Conservation (phyloP, 1,284 basidiomycete genomes). For the Sparassis latifolia region DNA sequence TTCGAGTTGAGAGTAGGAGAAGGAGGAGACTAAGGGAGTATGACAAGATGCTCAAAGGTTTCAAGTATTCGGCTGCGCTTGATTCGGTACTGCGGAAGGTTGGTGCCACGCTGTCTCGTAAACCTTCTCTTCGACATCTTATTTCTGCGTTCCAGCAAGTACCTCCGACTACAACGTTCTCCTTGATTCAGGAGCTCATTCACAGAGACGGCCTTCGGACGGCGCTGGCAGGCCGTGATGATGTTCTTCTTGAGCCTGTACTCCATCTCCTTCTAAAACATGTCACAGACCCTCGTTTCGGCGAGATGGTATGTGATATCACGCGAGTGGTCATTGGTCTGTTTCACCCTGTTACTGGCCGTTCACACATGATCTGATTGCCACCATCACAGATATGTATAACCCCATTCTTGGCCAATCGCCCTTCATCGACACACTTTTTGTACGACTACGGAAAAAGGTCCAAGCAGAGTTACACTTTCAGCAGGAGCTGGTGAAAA, state of each 20-base stretch:
- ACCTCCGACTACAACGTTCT: constrained; percentile 81
- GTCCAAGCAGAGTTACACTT: constrained; percentile 85
- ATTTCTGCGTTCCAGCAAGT: constrained; percentile 45
- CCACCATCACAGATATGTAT: constrained; percentile 73
- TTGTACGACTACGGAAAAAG: constrained; percentile 80
- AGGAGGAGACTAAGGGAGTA: constrained; percentile 79
- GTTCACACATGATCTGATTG: not conserved
- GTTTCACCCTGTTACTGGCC: constrained; percentile 19
- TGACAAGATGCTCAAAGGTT: constrained; percentile 85
- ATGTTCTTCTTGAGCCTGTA: constrained; percentile 90
- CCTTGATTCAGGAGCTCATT: constrained; percentile 89
- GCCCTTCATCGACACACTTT: constrained; percentile 84
- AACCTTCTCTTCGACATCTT: constrained; percentile 1
- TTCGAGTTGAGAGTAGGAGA: constrained; percentile 70
- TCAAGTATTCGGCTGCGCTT: constrained; percentile 93
- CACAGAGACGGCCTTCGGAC: constrained; percentile 86
- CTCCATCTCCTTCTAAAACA: constrained; percentile 82
- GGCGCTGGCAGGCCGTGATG: constrained; percentile 88
- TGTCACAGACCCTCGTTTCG: constrained; percentile 87
- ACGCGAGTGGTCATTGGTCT: constrained; percentile 79
- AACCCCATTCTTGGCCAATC: constrained; percentile 88
- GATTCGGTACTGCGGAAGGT: constrained; percentile 87
- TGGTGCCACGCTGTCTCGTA: not conserved
- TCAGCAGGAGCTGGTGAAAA: constrained; percentile 81
- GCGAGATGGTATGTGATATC: constrained; percentile 82